Evolutionary conservation across 2,329 filamentous ascomycete species (phyloP), one percentile per base, ranked within the genome.

Genomic region (Colletotrichum godetiae): DNA sequence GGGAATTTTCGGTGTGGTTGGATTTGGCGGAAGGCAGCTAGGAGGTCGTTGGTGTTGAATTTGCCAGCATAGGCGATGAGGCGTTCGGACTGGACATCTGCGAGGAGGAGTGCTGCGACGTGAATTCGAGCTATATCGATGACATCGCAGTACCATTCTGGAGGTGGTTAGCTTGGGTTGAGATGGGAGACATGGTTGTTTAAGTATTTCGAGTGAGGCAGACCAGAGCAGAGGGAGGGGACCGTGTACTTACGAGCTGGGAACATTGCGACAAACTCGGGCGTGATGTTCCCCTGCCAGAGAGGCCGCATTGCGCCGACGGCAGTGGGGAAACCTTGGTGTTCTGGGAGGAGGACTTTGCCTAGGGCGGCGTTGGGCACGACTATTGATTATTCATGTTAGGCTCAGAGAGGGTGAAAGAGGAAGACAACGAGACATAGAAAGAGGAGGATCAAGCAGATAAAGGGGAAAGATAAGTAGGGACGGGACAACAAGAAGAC

Each of bases 361-460:
- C 80, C 80, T 7, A 79, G 75, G 61, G 78, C 81, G n/a, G 74
- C 72, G 57, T 78, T 78, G 0, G 81, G 79, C 1, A 82, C 61
- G 0, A 83, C 78, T 73, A 57, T 24, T 5, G 24, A 5, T 49
- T 49, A 11, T 49, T 1, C 19, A 22, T 4, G 15, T 31, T 29
- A 49, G 22, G 27, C 6, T 7, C 0, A 10, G 22, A 10, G 27
- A 33, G 13, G 6, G 6, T 57, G 12, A 19, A 19, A 33, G 27
- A 57, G 3, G 29, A 27, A 19, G 52, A 55, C 22, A 7, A 27
- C 4, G 19, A 5, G n/a, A 27, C 27, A 27, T 27, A 27, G 27
- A 27, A 27, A 27, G n/a, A 27, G 27, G 4, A 27, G 27, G 27
- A 27, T 4, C 27, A 27, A 27, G 27, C 27, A 27, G 27, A 27